Base-by-base conservation (phyloP, 148 eudicot genomes). In the Heliosperma pusillum region DNA sequence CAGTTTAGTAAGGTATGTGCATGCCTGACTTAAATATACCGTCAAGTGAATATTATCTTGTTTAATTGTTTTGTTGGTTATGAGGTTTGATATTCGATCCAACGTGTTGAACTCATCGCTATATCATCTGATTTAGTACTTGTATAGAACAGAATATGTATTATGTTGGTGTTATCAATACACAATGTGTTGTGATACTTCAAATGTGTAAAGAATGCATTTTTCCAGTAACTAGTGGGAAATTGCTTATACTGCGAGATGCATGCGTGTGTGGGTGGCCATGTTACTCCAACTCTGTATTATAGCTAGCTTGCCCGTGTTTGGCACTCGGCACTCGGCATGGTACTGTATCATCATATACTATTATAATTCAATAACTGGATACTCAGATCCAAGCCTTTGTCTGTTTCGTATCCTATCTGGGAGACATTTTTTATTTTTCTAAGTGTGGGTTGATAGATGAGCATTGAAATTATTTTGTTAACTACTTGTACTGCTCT, bases 1-100 rank as follows among this genome's bases (percentile, higher is more conserved):
- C 89, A 89, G 26, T 92, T 80, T 64, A 84, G 87, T 1, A 92
- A 90, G 98, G 98, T 94, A 83, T 62, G 78, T 20, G 6, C 65
- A 73, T 30, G 9, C 29, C 26, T 9, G 21, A 25, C 26, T 56
- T 29, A 61, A 24, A 52, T 29, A 10, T 42, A 22, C 16, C 40
- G n/a, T 11, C 0, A 22, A 11, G 4, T 59, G 30, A 47, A 15
- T 73, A 57, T 42, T 27, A 7, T 13, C 29, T 10, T 20, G 17
- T 3, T 47, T 11, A 2, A 21, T 10, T 20, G 17, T 3, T 47
- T 11, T 0, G 16, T 72, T 15, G 52, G 4, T 62, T 50, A 47
- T 20, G 4, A 29, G 3, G 74, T 40, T 71, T 26, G 61, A 53
- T 24, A 26, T 12, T 10, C 47, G 55, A 19, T 22, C 56, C 7